Conservation (phyloP, 495 filamentous ascomycete genomes). For the Penicillium verhagenii region DNA sequence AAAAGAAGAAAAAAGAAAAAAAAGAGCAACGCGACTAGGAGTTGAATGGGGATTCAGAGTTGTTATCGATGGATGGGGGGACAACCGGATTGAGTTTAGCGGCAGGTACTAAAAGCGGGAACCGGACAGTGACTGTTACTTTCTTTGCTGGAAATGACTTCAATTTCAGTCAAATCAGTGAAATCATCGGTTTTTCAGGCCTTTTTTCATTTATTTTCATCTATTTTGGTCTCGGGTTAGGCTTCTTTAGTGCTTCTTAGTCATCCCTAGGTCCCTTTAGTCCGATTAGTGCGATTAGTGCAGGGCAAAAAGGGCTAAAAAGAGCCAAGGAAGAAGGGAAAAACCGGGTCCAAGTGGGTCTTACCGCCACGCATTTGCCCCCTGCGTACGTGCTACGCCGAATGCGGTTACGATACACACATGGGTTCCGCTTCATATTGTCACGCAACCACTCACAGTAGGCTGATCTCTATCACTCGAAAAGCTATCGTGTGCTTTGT, state of each 20-base stretch:
- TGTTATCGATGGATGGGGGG: too few species aligned
- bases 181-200: too few species aligned
- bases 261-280: too few species aligned
- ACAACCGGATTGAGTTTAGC: conserved; percentile 11
- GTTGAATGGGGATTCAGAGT: neutral
- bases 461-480: too few species aligned
- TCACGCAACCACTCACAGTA: too few species aligned
- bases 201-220: too few species aligned
- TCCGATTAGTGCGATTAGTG: too few species aligned
- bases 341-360: too few species aligned
- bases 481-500: neutral
- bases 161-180: too few species aligned
- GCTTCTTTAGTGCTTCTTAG: too few species aligned
- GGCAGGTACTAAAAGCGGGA: conserved; percentile 13
- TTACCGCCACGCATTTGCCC: neutral
- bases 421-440: neutral
- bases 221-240: too few species aligned
- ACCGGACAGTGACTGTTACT: neutral
- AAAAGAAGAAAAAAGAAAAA: neutral
- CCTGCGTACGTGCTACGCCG: neutral
- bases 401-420: neutral
- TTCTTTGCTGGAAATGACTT: too few species aligned
- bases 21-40: neutral
- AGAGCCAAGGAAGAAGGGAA: neutral
- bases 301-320: neutral